Evolutionary conservation across 1,284 basidiomycete species (phyloP), one percentile per base, ranked within the genome.

Genomic region (Marasmius sp.): DNA sequence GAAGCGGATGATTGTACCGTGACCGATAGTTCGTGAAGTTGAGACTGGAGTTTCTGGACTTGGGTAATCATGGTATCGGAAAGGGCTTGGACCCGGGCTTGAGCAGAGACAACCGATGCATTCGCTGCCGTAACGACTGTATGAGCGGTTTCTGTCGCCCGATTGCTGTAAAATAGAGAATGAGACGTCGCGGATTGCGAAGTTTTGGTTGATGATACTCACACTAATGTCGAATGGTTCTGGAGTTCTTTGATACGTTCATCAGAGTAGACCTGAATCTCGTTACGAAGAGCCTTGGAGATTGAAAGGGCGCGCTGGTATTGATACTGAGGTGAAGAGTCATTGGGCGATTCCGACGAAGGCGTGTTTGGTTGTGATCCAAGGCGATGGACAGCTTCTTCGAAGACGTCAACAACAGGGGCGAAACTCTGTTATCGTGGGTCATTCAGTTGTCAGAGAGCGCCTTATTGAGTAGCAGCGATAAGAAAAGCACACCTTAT

Each of bases 241-340:
- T 87, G 87, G 51, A 92, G 75, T 64, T 89, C 84, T 66, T 85
- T 88, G 70, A 91, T 72, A 69, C 92, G 90, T 64, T 91, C 87
- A 55, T 82, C 79, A 2, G 90, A 89, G 71, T 88, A 88, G 34
- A 78, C 81, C 66, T 81, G 82, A 55, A 92, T 67, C 66, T 87
- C 83, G 67, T 86, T 85, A 63, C 79, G 81, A 64, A 91, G 77
- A 55, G 84, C 82, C 67, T 80, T 81, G 33, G 89, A 88, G 58
- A 93, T 82, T 43, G 79, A 78, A 63, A 84, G 79, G 51, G 83
- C 89, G 53, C 91, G 89, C 70, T 91, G 88, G 69, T 91, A 91
- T 73, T 93, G 91, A 68, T 84, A 90, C 70, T 88, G 79, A 51
- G 79, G 74, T 62, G 84, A 80, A 5, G 68, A 59, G 16, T 52